These are phyloP conservation scores for Claviceps pusilla DNA, from an alignment of 2,329 filamentous ascomycete species.

Conservation along the genomic window DNA sequence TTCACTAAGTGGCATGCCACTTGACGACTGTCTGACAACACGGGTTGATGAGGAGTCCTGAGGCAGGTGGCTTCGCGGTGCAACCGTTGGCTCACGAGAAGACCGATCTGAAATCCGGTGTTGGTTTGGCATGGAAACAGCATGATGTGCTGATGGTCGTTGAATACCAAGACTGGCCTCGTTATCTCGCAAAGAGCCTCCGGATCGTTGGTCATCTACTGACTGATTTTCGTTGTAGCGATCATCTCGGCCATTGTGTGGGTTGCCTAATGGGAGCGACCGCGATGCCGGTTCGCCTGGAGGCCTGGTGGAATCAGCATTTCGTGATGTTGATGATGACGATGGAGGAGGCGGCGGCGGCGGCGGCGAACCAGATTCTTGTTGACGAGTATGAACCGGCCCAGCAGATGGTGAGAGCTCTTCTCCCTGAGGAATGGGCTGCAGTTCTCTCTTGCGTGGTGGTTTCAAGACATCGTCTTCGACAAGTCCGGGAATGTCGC, in stretches of 20 bases:
- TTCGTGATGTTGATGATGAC: conserved; percentile 11
- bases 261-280: conserved; percentile 30
- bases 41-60: background rate
- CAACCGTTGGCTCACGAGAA: conserved; percentile 16
- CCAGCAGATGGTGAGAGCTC: conserved; percentile 14
- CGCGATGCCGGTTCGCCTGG: conserved; percentile 27
- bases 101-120: conserved; percentile 15
- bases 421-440: conserved; percentile 18
- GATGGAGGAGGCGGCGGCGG: background rate
- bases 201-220: conserved; percentile 16
- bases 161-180: conserved; percentile 34
- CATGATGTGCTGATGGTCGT: conserved; percentile 30
- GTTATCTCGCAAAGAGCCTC: conserved; percentile 30
- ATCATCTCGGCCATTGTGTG: conserved; percentile 24
- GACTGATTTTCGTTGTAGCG: conserved; percentile 17
- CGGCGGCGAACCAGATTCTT: conserved; percentile 18
- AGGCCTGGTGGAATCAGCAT: conserved; percentile 20
- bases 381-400: conserved; percentile 18
- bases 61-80: conserved; percentile 18
- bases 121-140: conserved; percentile 33
- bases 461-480: conserved; percentile 53
- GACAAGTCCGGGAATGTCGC: conserved; percentile 65
- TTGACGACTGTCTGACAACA: conserved; percentile 11
- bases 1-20: conserved; percentile 31
- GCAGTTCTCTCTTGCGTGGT: conserved; percentile 18